These are phyloP conservation scores for Andrographis paniculata DNA, from an alignment of 305 asterid genomes.

Conservation along the genomic window DNA sequence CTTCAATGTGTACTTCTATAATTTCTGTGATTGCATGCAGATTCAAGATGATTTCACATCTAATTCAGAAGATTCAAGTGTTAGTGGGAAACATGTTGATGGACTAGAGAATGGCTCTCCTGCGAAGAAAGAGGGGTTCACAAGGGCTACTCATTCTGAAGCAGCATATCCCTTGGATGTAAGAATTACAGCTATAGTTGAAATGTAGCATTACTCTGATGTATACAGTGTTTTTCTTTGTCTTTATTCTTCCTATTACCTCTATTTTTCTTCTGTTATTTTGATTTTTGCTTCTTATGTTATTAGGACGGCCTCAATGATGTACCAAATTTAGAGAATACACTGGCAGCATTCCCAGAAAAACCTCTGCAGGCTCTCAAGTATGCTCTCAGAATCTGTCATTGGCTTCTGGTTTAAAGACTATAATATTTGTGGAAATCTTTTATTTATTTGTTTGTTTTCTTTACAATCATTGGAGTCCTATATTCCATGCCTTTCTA, in stretches of 20 bases:
- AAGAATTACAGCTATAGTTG: conserved; percentile 8
- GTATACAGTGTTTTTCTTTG: neutral
- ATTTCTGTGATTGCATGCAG: conserved; percentile 31
- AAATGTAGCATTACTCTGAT: neutral
- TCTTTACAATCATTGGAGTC: no score
- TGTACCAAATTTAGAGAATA: conserved; percentile 51
- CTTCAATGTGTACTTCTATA: conserved; percentile 1
- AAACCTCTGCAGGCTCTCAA: conserved; percentile 93
- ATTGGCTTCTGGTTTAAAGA: conserved; percentile 12
- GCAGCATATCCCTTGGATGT: conserved; percentile 47
- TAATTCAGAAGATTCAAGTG: conserved; percentile 44
- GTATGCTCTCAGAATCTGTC: conserved; percentile 34
- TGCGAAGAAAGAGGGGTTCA: conserved; percentile 27
- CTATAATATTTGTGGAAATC: neutral
- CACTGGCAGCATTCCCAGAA: conserved; percentile 77
- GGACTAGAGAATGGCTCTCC: conserved; percentile 29
- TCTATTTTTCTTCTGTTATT: conserved; percentile 9
- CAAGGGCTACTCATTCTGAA: conserved; percentile 34
- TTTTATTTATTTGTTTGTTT: no score
- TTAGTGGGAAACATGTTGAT: conserved; percentile 29
- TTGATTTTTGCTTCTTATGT: conserved; percentile 13
- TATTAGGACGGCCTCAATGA: conserved; percentile 56
- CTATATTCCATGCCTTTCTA: no score
- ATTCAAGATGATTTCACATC: conserved; percentile 60
- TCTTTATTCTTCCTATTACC: conserved; percentile 1